Conservation (phyloP, 345 rosid species). For the Citrus sp. region DNA sequence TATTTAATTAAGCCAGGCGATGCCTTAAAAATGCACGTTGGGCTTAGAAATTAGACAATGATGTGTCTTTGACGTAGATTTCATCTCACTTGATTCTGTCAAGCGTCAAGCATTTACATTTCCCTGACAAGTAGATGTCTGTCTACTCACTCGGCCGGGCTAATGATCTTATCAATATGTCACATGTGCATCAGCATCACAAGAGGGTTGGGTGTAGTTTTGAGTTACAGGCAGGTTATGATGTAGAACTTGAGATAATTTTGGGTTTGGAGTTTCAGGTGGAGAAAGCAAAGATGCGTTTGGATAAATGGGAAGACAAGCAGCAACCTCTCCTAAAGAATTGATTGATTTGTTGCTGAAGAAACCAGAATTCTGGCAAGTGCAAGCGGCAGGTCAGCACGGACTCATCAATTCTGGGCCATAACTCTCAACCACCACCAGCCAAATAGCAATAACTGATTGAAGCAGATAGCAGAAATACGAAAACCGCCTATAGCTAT, state of each 20-base stretch:
- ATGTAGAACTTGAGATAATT: too few relatives aligned
- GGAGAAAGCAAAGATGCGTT: slow-evolving; percentile 49
- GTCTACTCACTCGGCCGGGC: background rate
- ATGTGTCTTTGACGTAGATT: too few relatives aligned
- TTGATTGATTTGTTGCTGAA: background rate
- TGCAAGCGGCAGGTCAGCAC: background rate
- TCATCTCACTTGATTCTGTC: too few relatives aligned
- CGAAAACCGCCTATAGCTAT: too few relatives aligned
- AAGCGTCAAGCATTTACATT: too few relatives aligned
- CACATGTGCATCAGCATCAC: background rate
- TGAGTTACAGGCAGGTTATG: background rate
- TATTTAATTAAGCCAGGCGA: background rate
- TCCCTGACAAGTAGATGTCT: too few relatives aligned
- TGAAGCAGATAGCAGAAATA: background rate
- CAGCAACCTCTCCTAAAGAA: slow-evolving; percentile 22
- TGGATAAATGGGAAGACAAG: slow-evolving; percentile 69
- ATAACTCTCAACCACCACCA: background rate
- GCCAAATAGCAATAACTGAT: background rate
- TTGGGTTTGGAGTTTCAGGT: slow-evolving; percentile 38
- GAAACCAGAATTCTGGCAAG: background rate
- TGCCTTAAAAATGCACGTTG: background rate
- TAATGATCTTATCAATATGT: too few relatives aligned
- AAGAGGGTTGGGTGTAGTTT: background rate
- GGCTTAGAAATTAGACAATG: too few relatives aligned
- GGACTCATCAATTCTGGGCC: background rate